phyloP scores from a whole-genome alignment of 768 basidiomycete genomes.

The Xerocomellus intermedius region DNA sequence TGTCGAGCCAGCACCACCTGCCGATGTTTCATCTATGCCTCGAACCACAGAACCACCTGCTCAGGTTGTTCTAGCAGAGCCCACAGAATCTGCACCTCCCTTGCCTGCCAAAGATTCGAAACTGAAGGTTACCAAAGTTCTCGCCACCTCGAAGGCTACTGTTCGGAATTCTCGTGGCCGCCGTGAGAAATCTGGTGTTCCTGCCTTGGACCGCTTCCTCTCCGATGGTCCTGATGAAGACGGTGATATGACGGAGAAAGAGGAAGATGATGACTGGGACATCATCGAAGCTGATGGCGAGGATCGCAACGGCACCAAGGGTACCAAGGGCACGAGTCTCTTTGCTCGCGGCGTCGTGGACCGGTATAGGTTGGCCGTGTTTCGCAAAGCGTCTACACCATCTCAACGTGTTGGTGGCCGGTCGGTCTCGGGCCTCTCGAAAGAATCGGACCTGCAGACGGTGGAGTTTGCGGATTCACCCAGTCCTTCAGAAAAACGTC shows the following conservation, averaged over 20 bases:
- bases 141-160: conserved; percentile 15
- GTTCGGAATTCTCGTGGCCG: conserved; percentile 42
- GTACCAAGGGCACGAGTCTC: conserved; percentile 67
- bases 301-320: conserved; percentile 73
- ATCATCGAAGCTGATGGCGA: conserved; percentile 82
- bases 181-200: conserved; percentile 80
- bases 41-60: conserved; percentile 11
- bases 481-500: conserved; percentile 49
- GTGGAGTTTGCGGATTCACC: conserved; percentile 44
- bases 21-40: conserved; percentile 17
- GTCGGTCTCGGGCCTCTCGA: conserved; percentile 58
- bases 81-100: conserved; percentile 26
- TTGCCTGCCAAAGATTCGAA: conserved; percentile 34
- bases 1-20: conserved; percentile 17
- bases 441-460: conserved; percentile 44
- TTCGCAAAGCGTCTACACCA: conserved; percentile 78
- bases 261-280: conserved; percentile 89
- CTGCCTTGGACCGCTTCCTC: conserved; percentile 73
- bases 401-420: conserved; percentile 45
- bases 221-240: conserved; percentile 51
- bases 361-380: conserved; percentile 79
- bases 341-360: conserved; percentile 93
- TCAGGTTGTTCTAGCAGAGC: conserved; percentile 3
- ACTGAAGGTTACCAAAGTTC: conserved; percentile 24
- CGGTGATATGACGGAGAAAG: conserved; percentile 39